Conservation (phyloP, 2,329 filamentous ascomycete species). For the Talaromyces sp. region DNA sequence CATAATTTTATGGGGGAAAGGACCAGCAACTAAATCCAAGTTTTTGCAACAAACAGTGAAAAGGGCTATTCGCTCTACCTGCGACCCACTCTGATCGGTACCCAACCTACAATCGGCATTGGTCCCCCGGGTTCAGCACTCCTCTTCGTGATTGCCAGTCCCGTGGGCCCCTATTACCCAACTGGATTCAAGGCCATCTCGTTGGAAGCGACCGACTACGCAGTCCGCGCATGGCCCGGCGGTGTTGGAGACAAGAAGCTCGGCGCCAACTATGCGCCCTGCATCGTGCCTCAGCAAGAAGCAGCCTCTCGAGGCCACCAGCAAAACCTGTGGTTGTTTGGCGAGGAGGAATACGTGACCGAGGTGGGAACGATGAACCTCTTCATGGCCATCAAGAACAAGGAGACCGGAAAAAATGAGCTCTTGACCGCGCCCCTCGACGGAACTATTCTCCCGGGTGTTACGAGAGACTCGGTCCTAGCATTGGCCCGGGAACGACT, state of each 20-base stretch:
- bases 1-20: not conserved
- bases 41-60: conserved; percentile 28
- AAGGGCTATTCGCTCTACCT: conserved; percentile 93
- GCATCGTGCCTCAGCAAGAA: conserved; percentile 91
- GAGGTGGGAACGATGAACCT: conserved; percentile 99
- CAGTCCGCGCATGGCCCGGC: conserved; percentile 94
- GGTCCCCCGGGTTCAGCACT: conserved; percentile 86
- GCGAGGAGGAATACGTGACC: conserved; percentile 89
- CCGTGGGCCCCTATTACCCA: conserved; percentile 95
- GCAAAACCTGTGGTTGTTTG: conserved; percentile 97
- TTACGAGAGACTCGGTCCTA: conserved; percentile 90
- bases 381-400: conserved; percentile 79
- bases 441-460: conserved; percentile 91
- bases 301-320: conserved; percentile 89
- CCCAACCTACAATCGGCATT: conserved; percentile 88
- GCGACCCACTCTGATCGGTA: conserved; percentile 94
- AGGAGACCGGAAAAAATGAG: conserved; percentile 83
- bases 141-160: conserved; percentile 90
- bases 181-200: conserved; percentile 97
- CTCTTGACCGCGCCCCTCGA: conserved; percentile 92
- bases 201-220: conserved; percentile 92
- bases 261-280: conserved; percentile 98
- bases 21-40: not conserved
- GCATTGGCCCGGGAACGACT: conserved; percentile 77
- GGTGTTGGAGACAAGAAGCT: conserved; percentile 98